These are phyloP conservation scores for Coniochaeta sp. DNA, from an alignment of 2,329 filamentous ascomycete species.

Conservation along the genomic window DNA sequence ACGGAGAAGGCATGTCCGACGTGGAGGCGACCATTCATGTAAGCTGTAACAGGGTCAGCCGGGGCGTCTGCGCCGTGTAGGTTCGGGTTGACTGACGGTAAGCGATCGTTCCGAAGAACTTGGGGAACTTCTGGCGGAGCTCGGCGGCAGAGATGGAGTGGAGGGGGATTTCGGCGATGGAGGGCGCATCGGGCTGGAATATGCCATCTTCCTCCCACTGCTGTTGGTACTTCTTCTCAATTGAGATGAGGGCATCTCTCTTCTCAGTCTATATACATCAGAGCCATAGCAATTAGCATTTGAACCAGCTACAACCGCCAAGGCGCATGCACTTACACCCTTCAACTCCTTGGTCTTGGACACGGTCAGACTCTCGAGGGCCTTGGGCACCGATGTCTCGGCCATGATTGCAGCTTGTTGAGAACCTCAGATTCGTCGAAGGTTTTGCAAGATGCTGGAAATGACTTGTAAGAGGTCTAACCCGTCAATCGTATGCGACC, in stretches of 20 bases:
- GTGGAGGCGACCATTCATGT: conserved; percentile 85
- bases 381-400: conserved; percentile 33
- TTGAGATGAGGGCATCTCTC: conserved; percentile 70
- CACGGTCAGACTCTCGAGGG: conserved; percentile 43
- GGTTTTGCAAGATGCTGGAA: background rate
- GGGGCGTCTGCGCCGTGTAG: background rate
- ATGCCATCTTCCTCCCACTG: conserved; percentile 71
- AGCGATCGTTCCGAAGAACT: conserved; percentile 69
- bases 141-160: conserved; percentile 67
- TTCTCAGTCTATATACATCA: conserved; percentile 59
- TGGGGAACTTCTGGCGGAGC: conserved; percentile 74
- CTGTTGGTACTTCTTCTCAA: conserved; percentile 85
- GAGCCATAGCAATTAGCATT: conserved; percentile 28
- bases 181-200: conserved; percentile 83
- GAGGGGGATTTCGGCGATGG: conserved; percentile 68
- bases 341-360: conserved; percentile 57
- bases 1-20: conserved; percentile 89
- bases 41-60: conserved; percentile 36
- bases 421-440: background rate
- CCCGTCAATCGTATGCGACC: background rate
- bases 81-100: conserved; percentile 30
- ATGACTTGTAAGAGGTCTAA: background rate
- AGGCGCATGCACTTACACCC: conserved; percentile 22
- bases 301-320: background rate
- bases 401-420: conserved; percentile 32